phyloP scores from a whole-genome alignment of 2,329 filamentous ascomycete genomes.

The Sarocladiaceae sp. region DNA sequence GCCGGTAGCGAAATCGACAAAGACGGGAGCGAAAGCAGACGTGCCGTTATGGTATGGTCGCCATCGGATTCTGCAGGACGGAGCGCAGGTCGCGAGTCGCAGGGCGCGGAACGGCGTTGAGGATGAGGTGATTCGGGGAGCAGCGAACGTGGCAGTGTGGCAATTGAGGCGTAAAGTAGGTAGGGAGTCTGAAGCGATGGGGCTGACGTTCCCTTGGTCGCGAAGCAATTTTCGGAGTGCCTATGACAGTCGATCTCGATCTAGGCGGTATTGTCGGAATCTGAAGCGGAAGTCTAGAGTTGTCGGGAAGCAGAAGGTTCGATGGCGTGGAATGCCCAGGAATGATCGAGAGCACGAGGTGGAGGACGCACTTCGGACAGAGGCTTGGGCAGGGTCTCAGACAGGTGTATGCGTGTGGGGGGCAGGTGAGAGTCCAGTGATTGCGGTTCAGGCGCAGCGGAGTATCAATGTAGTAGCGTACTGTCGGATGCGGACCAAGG shows the following conservation, averaged over 20 bases:
- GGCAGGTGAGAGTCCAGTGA: background rate
- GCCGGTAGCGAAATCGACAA: background rate
- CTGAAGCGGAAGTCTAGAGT: too few species aligned
- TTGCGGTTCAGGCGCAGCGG: background rate
- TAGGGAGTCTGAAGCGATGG: background rate
- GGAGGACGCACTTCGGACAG: constrained; percentile 1
- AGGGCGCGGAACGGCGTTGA: background rate
- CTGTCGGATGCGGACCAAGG: background rate
- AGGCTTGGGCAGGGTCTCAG: background rate
- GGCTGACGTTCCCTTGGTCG: background rate
- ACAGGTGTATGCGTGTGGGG: constrained; percentile 7
- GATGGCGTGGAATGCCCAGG: background rate
- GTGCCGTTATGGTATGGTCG: background rate
- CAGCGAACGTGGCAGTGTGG: background rate
- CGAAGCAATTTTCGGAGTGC: background rate
- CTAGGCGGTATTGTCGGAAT: background rate
- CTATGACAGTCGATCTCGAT: background rate
- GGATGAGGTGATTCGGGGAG: background rate
- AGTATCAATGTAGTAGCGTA: background rate
- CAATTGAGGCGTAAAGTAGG: background rate
- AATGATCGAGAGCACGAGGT: background rate
- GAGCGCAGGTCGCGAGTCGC: background rate
- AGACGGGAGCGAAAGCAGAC: background rate
- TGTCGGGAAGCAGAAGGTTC: background rate
- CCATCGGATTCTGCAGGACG: constrained; percentile 3